Evolutionary conservation across 768 basidiomycete genomes (phyloP), one percentile per base, ranked within the genome.

Genomic region (Auricularia cornea): DNA sequence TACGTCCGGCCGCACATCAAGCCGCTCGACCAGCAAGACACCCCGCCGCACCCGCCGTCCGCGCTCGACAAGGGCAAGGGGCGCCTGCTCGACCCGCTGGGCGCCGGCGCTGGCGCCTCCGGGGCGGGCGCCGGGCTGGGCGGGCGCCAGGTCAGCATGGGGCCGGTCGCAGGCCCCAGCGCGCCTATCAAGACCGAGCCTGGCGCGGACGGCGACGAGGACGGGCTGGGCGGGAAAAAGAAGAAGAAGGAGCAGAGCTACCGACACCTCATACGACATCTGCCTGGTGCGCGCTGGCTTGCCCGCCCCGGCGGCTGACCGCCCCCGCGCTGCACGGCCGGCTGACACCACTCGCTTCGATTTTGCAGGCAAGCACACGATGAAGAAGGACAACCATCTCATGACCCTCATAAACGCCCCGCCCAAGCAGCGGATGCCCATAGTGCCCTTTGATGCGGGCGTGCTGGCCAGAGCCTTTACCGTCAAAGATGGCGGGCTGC

Each of bases 331-430:
- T 65, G 40, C 54, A 16, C 31, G 0, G 35, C 18, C 23, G 60
- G 60, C 28, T 35, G 60, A 59, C 63, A 52, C 57, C 59, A 57
- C 26, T 14, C 16, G 35, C 10, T 38, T 14, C 16, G 8, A 14
- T 14, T 10, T 38, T 38, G 35, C 52, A 87, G 87, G 89, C 64
- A 91, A 90, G 72, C 89, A 91, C 66, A 88, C 89, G 31, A 79
- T 83, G 79, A 90, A 89, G 77, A 92, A 87, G 72, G 89, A 92
- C 68, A 84, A 87, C 64, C 89, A 84, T 72, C 73, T 92, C 59
- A 79, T 79, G 41, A 83, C 76, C 1, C 83, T 84, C 66, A 88
- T 91, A 78, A 78, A 82, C 67, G 78, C 80, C 12, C 89, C 89
- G 3, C 84, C 87, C 64, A 90, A 90, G 72, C 87, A 90, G 69